Conservation (phyloP, 345 rosid genomes). For the Eucalyptus sp. region DNA sequence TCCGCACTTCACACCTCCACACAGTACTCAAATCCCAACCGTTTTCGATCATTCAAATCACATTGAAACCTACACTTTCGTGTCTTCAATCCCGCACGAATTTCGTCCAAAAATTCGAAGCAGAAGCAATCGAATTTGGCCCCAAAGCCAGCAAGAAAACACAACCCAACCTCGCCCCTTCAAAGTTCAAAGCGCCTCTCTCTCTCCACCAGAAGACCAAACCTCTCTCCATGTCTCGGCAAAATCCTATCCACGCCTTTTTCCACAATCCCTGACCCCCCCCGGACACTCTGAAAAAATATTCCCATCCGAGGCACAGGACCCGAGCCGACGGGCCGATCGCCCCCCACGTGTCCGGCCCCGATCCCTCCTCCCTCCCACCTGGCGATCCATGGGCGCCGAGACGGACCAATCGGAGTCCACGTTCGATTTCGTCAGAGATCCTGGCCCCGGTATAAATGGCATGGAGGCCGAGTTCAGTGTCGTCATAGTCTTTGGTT, state of each 20-base stretch:
- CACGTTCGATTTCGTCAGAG: neutral
- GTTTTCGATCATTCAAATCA: neutral
- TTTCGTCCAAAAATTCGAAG: neutral
- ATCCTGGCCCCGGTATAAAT: slow-evolving; percentile 18
- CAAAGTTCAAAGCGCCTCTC: too few relatives aligned
- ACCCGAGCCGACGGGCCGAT: neutral
- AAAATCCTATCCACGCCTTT: neutral
- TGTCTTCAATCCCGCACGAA: neutral
- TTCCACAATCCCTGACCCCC: neutral
- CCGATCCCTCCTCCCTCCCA: slow-evolving; percentile 11
- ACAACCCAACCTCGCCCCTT: slow-evolving; percentile 1
- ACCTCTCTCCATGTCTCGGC: neutral
- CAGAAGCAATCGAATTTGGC: neutral
- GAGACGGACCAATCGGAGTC: slow-evolving; percentile 8
- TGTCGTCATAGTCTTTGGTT: neutral
- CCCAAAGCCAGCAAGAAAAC: slow-evolving; percentile 24
- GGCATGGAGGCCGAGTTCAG: neutral
- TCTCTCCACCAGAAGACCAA: neutral
- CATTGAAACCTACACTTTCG: slow-evolving; percentile 4
- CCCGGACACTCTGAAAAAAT: neutral
- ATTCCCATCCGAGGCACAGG: neutral
- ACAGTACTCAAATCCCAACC: neutral
- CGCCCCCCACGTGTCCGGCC: slow-evolving; percentile 31
- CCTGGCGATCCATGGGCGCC: slow-evolving; percentile 16
- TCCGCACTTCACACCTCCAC: neutral